Conservation (phyloP, 768 basidiomycete genomes). For the Suillus luteus region DNA sequence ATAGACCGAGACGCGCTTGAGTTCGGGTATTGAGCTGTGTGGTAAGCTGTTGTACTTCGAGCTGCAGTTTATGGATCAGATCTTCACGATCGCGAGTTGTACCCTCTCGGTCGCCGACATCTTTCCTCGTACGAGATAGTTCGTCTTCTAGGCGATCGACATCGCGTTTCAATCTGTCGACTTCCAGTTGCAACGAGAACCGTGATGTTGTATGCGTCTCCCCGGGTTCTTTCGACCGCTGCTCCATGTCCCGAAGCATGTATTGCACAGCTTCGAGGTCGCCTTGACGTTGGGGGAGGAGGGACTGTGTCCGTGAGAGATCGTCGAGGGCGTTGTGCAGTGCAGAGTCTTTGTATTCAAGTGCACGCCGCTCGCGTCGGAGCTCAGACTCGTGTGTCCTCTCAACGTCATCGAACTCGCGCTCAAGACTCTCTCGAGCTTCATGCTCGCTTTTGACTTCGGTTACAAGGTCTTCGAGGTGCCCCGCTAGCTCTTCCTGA, state of each 20-base stretch:
- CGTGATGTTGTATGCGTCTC: conserved; percentile 82
- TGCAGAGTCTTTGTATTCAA: too few species aligned
- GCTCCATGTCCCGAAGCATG: conserved; percentile 69
- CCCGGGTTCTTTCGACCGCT: conserved; percentile 76
- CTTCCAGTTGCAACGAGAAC: conserved; percentile 89
- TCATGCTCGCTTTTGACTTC: conserved; percentile 63
- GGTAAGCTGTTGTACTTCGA: conserved; percentile 80
- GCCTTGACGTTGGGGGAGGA: too few species aligned
- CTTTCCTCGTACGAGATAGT: conserved; percentile 65
- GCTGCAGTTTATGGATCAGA: conserved; percentile 71
- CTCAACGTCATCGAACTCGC: too few species aligned
- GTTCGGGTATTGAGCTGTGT: conserved; percentile 82
- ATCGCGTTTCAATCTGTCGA: conserved; percentile 85
- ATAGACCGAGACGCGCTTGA: conserved; percentile 81
- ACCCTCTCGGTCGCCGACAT: conserved; percentile 67
- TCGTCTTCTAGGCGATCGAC: conserved; percentile 80
- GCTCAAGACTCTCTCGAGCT: conserved; percentile 54
- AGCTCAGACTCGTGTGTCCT: too few species aligned
- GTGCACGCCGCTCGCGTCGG: too few species aligned
- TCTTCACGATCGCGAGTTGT: conserved; percentile 70
- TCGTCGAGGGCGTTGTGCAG: too few species aligned
- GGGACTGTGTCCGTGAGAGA: too few species aligned
- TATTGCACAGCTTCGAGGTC: too few species aligned
- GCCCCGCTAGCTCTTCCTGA: conserved; percentile 75
- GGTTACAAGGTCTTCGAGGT: conserved; percentile 70